phyloP scores from a whole-genome alignment of 441 rosid genomes.

The Metrosideros polymorpha region DNA sequence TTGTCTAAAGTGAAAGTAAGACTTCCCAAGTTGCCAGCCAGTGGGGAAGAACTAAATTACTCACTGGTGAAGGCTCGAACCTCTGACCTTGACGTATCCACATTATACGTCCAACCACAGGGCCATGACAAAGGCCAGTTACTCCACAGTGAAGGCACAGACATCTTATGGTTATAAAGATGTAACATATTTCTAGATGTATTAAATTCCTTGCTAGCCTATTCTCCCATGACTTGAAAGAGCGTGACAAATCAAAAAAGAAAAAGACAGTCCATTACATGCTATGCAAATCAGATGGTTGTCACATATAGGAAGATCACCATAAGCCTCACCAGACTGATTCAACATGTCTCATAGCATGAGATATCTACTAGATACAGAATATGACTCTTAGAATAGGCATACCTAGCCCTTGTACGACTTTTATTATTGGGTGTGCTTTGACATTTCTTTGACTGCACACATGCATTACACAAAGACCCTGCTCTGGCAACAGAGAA shows the following conservation, averaged over 20 bases:
- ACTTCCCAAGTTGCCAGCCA: background rate
- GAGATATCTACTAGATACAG: background rate
- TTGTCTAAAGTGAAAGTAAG: background rate
- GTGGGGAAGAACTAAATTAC: background rate
- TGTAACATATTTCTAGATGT: background rate
- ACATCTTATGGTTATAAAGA: background rate
- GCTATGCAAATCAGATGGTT: background rate
- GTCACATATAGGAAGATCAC: background rate
- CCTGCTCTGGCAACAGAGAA: slow-evolving; percentile 65
- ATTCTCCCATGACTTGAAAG: background rate
- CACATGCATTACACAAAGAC: slow-evolving; percentile 68
- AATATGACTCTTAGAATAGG: background rate
- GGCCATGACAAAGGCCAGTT: background rate
- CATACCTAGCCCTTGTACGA: slow-evolving; percentile 34
- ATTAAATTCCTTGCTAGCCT: background rate
- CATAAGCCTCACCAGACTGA: background rate
- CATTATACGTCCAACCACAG: background rate
- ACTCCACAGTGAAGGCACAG: background rate
- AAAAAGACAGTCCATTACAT: background rate
- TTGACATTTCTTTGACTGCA: slow-evolving; percentile 39
- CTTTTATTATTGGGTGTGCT: slow-evolving; percentile 21
- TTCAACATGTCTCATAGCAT: background rate
- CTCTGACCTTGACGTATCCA: background rate
- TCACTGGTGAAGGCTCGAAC: background rate
- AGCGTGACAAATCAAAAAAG: background rate